Evolutionary conservation across 257 asterid genomes (phyloP).

Genomic region (Gynochthodes officinalis): DNA sequence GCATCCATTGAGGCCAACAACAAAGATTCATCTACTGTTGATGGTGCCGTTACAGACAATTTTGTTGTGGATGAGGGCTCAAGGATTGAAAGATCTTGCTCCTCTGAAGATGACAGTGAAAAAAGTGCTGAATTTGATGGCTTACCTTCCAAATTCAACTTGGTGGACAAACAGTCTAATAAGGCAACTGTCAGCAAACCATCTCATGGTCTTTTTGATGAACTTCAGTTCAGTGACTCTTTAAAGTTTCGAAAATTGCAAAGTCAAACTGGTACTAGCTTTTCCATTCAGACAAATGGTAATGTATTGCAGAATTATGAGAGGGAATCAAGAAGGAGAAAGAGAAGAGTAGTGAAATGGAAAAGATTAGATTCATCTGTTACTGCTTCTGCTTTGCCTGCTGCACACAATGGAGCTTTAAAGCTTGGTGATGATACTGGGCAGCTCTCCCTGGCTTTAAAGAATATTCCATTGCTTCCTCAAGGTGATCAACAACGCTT

Average conservation of each 20-base stretch:
- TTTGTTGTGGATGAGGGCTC: slow-evolving; percentile 50
- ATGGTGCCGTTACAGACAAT: slow-evolving; percentile 30
- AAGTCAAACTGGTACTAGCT: slow-evolving; percentile 25
- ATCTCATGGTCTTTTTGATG: slow-evolving; percentile 41
- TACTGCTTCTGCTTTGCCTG: slow-evolving; percentile 29
- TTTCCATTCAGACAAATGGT: slow-evolving; percentile 32
- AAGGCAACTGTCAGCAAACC: slow-evolving; percentile 27
- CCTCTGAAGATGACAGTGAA: slow-evolving; percentile 49
- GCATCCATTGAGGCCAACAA: slow-evolving; percentile 38
- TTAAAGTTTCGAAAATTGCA: slow-evolving; percentile 23
- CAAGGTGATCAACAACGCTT: slow-evolving; percentile 29
- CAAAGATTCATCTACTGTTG: slow-evolving; percentile 36
- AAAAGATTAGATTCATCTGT: slow-evolving; percentile 36
- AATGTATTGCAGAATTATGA: slow-evolving; percentile 24
- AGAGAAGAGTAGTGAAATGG: slow-evolving; percentile 38
- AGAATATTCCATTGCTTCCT: slow-evolving; percentile 23
- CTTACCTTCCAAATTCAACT: slow-evolving; percentile 31
- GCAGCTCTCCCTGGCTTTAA: slow-evolving; percentile 17
- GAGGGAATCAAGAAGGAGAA: slow-evolving; percentile 29
- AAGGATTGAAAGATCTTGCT: slow-evolving; percentile 44
- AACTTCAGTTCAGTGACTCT: slow-evolving; percentile 36
- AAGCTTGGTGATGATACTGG: slow-evolving; percentile 30
- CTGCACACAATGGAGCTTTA: slow-evolving; percentile 18
- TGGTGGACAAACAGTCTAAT: slow-evolving; percentile 29
- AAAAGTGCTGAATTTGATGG: slow-evolving; percentile 32